Base-by-base conservation (phyloP, 1,139 yeast genomes). In the Groenewaldozyma auringiensis region DNA sequence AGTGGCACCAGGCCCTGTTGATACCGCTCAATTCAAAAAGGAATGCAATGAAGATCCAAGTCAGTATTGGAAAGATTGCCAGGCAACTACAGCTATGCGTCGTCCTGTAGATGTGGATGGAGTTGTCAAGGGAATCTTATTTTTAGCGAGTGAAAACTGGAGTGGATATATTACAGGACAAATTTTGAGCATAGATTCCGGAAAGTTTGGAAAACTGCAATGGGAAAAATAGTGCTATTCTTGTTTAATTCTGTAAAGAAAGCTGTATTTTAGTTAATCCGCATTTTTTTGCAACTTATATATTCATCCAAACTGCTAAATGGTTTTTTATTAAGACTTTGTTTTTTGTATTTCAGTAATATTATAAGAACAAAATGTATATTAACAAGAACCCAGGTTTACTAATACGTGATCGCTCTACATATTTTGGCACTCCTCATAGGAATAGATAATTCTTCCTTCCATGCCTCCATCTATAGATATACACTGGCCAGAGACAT, bases 1-100 rank as follows among this genome's bases (percentile, higher is more conserved):
- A 9, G 49, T 47, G 16, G 48, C 50, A 18, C 50, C 50, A 14
- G 50, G 50, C 2, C 50, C 50, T 3, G 50, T 47, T 18, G 47
- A 44, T 32, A 47, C 50, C 14, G 33, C 25, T 20, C 46, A 46
- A 37, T 47, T 47, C 41, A 21, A 32, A 9, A 22, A 31, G 17
- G 50, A 47, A 25, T 42, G 47, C 20, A 42, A 27, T 13, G 42
- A 21, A 14, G 29, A 46, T 21, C 42, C 47, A 2, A 25, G 43
- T n/a, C 50, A 47, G 39, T 46, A 36, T 36, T 47, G 44, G 44
- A 14, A 21, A 9, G 50, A 47, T 34, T 45, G 49, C 16, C 41
- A 42, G 40, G 50, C 50, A 4, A 47, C 50, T 13, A 47, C 50
- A 8, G 46, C 50, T 1, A 34, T 47, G 4, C 42, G 43, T 18